A percentile compares a stretch with the other conserved stretches of the same genome.
Evolutionary conservation across 306 rosid genomes (phyloP).

Genomic region (Vachellia collinsii): DNA sequence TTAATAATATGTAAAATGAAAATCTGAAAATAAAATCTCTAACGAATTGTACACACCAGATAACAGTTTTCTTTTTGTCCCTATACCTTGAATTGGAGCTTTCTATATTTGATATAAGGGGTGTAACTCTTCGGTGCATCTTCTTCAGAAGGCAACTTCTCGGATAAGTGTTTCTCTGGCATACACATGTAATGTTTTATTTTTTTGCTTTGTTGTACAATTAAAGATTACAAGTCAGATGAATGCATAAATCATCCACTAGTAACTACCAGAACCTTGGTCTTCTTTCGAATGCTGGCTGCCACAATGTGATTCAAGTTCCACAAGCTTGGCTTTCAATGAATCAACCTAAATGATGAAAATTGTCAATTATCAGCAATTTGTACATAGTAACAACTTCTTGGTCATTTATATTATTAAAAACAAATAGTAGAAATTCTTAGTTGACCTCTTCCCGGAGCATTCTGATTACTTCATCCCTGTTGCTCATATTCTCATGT

Average conservation of each 20-base stretch:
- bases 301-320: slow-evolving; percentile 52
- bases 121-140: slow-evolving; percentile 63
- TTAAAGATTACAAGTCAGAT: slow-evolving; percentile 26
- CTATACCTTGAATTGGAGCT: slow-evolving; percentile 88
- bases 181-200: slow-evolving; percentile 29
- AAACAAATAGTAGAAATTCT: not conserved
- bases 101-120: slow-evolving; percentile 76
- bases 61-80: slow-evolving; percentile 22
- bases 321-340: slow-evolving; percentile 65
- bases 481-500: slow-evolving; percentile 41
- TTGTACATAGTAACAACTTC: slow-evolving; percentile 19
- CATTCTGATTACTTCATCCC: slow-evolving; percentile 61
- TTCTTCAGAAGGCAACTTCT: slow-evolving; percentile 47
- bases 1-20: slow-evolving; percentile 19
- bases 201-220: slow-evolving; percentile 28
- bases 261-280: slow-evolving; percentile 58
- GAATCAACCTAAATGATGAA: slow-evolving; percentile 61
- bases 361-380: slow-evolving; percentile 24
- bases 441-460: slow-evolving; percentile 77
- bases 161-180: slow-evolving; percentile 47
- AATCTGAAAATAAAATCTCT: slow-evolving; percentile 8
- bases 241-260: slow-evolving; percentile 8
- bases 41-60: slow-evolving; percentile 28
- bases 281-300: slow-evolving; percentile 40
- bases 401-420: not conserved